Evolutionary conservation across 1,284 basidiomycete species (phyloP), one percentile per base, ranked within the genome.

Genomic region (Trametes sp.): DNA sequence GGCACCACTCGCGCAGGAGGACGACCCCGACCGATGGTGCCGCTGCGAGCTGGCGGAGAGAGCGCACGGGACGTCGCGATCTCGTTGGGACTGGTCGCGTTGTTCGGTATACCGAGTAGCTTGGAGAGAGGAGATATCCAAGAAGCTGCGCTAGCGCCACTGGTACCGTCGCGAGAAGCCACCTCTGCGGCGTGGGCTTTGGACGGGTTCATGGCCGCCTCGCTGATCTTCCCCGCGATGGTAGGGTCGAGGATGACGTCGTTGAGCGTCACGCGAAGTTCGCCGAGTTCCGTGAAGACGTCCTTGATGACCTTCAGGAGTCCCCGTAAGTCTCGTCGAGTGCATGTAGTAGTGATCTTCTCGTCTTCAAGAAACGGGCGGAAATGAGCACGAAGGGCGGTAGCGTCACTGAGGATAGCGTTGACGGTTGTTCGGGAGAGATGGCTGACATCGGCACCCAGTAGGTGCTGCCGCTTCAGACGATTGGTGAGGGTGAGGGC

Each of bases 161-260:
- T 38, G 50, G 70, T 31, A 71, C 69, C 51, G 76, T 80, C 65
- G 67, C 75, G 64, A 33, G 69, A 65, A 9, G 59, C 61, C 42
- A 76, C 75, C 8, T 63, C 63, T 59, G 77, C 77, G 1, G 75
- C 77, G 35, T 82, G 82, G 0, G 80, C 83, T 67, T 87, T 88
- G 35, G 79, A 78, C 0, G 87, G 86, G 64, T 93, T 87, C 75
- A 94, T 76, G 1, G 87, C 86, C 67, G 84, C 77, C 66, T 93
- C 90, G 69, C 90, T 90, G 46, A 98, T 78, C 70, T 84, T 87
- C 5, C 78, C 73, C 5, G 95, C 96, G 24, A 89, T 80, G 2
- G 84, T 79, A 23, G 97, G 97, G 64, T 98, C 93, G 42, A 99
- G 84, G 55, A 96, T 90, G 33, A 98, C 84, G 65, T 98, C 92